phyloP scores from a whole-genome alignment of 495 filamentous ascomycete species.

The Aspergillus homomorphus region DNA sequence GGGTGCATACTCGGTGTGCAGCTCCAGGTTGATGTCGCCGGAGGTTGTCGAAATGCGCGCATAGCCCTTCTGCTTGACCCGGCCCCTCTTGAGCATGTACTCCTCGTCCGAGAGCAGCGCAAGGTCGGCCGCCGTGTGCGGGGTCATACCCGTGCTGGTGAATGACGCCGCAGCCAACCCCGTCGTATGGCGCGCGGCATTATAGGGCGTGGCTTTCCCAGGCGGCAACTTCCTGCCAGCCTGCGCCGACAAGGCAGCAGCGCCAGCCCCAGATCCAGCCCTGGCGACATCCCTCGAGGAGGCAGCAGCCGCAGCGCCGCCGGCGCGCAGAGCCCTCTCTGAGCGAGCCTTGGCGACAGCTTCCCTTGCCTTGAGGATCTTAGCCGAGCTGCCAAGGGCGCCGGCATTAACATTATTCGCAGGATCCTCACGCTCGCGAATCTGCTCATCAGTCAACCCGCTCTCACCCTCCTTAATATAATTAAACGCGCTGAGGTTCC shows the following conservation, averaged over 20 bases:
- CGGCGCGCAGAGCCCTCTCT: conserved; percentile 45
- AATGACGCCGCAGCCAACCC: conserved; percentile 91
- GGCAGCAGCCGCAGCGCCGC: conserved; percentile 23
- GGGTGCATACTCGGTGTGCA: conserved; percentile 87
- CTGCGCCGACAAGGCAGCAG: conserved; percentile 22
- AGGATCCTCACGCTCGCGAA: conserved; percentile 52
- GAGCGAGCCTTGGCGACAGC: conserved; percentile 80
- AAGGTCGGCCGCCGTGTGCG: conserved; percentile 79
- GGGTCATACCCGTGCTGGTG: conserved; percentile 90
- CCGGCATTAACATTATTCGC: conserved; percentile 67
- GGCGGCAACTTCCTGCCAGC: conserved; percentile 19
- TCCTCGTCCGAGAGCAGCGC: conserved; percentile 88
- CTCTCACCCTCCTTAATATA: conserved; percentile 80
- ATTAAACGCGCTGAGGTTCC: conserved; percentile 87
- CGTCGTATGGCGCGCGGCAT: conserved; percentile 86
- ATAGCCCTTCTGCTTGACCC: conserved; percentile 87
- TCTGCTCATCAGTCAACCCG: conserved; percentile 60
- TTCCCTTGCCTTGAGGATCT: conserved; percentile 88
- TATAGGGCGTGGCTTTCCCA: conserved; percentile 60
- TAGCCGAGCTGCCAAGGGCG: conserved; percentile 77
- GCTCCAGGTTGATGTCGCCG: conserved; percentile 80
- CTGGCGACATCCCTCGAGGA: conserved; percentile 42
- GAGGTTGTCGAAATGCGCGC: conserved; percentile 80
- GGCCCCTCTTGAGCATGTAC: conserved; percentile 86
- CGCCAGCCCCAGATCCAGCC: conserved; percentile 15